These are phyloP conservation scores for Starmerella vitae DNA, from an alignment of 805 yeast genomes.

Conservation along the genomic window DNA sequence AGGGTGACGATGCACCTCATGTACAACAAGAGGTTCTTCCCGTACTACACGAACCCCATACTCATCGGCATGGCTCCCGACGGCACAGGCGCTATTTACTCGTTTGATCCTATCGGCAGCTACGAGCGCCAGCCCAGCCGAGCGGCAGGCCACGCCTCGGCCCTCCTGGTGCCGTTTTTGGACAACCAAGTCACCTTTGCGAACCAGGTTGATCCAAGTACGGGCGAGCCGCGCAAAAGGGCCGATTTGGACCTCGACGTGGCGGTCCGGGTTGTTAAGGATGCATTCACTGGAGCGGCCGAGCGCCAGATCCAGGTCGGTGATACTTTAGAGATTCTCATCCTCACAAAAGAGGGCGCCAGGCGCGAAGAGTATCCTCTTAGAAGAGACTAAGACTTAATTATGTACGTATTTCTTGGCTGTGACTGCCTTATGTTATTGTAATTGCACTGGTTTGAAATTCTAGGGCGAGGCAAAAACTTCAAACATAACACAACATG, in stretches of 20 bases:
- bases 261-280: conserved; percentile 75
- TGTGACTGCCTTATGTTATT: no score
- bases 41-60: conserved; percentile 89
- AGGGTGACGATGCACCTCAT: conserved; percentile 79
- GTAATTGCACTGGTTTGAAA: no score
- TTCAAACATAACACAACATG: no score
- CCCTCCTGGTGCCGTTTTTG: conserved; percentile 90
- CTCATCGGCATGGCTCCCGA: conserved; percentile 84
- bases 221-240: conserved; percentile 46
- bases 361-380: conserved; percentile 69
- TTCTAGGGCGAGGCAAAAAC: no score
- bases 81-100: conserved; percentile 89
- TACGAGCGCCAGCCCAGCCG: conserved; percentile 95
- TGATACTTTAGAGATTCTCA: conserved; percentile 82
- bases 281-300: conserved; percentile 91
- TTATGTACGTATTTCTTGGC: not conserved
- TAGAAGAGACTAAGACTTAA: conserved; percentile 54
- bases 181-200: conserved; percentile 95
- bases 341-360: conserved; percentile 88
- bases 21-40: conserved; percentile 90
- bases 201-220: conserved; percentile 75
- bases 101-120: conserved; percentile 96
- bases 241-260: conserved; percentile 65
- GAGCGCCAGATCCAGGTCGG: conserved; percentile 98
- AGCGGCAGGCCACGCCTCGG: conserved; percentile 96